phyloP scores from a whole-genome alignment of 192 early-diverging fungal genomes.

The Backusella morwellensis region DNA sequence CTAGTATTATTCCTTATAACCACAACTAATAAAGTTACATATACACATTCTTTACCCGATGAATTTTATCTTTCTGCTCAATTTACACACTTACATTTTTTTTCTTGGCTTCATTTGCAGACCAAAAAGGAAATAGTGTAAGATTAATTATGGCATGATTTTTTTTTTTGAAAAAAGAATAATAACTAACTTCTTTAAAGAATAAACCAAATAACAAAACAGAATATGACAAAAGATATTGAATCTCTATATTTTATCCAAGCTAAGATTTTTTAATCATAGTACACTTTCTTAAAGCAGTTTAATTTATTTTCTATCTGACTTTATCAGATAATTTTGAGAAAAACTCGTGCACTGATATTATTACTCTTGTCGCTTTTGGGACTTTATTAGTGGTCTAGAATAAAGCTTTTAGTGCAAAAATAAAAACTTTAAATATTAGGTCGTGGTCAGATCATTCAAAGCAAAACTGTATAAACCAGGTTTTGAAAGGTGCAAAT shows the following conservation, averaged over 20 bases:
- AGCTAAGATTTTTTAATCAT: background rate
- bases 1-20: background rate
- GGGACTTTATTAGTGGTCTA: background rate
- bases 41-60: background rate
- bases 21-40: background rate
- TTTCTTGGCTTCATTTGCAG: background rate
- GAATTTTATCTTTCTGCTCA: background rate
- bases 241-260: background rate
- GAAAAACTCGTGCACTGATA: constrained; percentile 1
- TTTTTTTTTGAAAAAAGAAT: background rate
- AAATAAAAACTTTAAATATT: background rate
- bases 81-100: background rate
- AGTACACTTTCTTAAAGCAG: background rate
- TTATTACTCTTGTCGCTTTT: background rate
- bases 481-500: background rate
- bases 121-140: background rate
- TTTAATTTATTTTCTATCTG: background rate
- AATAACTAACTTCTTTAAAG: background rate
- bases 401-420: background rate
- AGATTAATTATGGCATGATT: background rate
- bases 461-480: background rate
- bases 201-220: background rate
- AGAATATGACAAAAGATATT: background rate
- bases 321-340: background rate
- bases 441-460: background rate